phyloP scores from a whole-genome alignment of 768 basidiomycete species.

The Xerocomus potaroensis region DNA sequence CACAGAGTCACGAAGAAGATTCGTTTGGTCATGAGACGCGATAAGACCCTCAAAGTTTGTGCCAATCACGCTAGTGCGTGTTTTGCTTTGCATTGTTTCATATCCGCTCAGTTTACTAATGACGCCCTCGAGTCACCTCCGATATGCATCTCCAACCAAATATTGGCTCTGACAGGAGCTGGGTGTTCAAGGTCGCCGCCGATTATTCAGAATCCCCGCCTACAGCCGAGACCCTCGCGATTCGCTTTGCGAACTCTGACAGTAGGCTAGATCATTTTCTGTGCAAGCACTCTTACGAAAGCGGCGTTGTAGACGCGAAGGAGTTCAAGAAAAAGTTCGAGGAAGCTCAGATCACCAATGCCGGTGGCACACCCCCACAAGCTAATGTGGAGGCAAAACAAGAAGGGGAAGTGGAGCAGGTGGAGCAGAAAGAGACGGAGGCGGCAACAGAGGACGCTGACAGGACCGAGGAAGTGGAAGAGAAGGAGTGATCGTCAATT shows the following conservation, averaged over 20 bases:
- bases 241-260: slow-evolving; percentile 95
- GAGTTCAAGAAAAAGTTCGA: slow-evolving; percentile 91
- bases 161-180: slow-evolving; percentile 97
- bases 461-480: slow-evolving; percentile 33
- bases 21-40: slow-evolving; percentile 97
- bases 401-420: slow-evolving; percentile 29
- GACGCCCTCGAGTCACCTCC: slow-evolving; percentile 53
- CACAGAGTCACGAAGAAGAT: slow-evolving; percentile 90
- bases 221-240: slow-evolving; percentile 92
- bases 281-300: slow-evolving; percentile 2
- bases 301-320: slow-evolving; percentile 57
- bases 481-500: slow-evolving; percentile 25
- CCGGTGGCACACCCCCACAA: slow-evolving; percentile 26
- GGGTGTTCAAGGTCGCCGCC: slow-evolving; percentile 97
- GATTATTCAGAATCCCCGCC: slow-evolving; percentile 92
- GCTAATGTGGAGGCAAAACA: slow-evolving; percentile 22
- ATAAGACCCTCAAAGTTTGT: slow-evolving; percentile 99
- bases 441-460: slow-evolving; percentile 29
- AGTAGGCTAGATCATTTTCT: slow-evolving; percentile 52
- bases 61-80: slow-evolving; percentile 90
- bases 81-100: neutral
- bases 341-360: slow-evolving; percentile 69
- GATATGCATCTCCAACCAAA: slow-evolving; percentile 97
- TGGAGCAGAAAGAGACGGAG: slow-evolving; percentile 21
- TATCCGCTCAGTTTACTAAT: slow-evolving; percentile 3